Percentiles rank a stretch among this genome's conserved stretches.
Conservation (phyloP, 2,329 filamentous ascomycete genomes). For the Cladophialophora exuberans region DNA sequence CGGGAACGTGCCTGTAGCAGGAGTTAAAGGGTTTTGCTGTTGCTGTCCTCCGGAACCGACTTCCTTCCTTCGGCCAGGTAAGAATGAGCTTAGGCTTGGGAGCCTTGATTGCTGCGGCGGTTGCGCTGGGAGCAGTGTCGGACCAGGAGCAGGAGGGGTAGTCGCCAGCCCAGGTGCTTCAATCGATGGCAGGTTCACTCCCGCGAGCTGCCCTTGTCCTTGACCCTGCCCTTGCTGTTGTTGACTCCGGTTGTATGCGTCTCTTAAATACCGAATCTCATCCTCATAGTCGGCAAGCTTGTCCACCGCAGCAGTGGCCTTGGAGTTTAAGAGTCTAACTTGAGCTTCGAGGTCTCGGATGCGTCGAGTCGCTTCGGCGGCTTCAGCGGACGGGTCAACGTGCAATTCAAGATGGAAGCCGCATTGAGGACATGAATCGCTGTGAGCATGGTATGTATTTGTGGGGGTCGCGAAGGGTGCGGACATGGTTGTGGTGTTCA, state of each 20-base stretch:
- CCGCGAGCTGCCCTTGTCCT: slow-evolving; percentile 29
- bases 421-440: slow-evolving; percentile 43
- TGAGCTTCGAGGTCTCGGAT: slow-evolving; percentile 60
- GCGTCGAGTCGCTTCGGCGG: slow-evolving; percentile 43
- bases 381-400: slow-evolving; percentile 32
- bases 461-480: slow-evolving; percentile 15
- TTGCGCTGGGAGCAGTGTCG: slow-evolving; percentile 8
- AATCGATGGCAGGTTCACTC: slow-evolving; percentile 11
- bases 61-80: slow-evolving; percentile 33
- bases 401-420: slow-evolving; percentile 38
- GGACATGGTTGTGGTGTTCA: slow-evolving; percentile 19
- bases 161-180: slow-evolving; percentile 15
- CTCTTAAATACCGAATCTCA: slow-evolving; percentile 56
- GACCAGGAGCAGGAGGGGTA: neutral
- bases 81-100: slow-evolving; percentile 33
- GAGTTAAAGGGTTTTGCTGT: slow-evolving; percentile 44
- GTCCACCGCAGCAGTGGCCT: slow-evolving; percentile 56
- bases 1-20: slow-evolving; percentile 45
- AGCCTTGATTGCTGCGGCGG: slow-evolving; percentile 21
- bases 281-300: slow-evolving; percentile 67
- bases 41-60: slow-evolving; percentile 6
- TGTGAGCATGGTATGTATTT: slow-evolving; percentile 3
- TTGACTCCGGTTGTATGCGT: slow-evolving; percentile 22
- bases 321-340: slow-evolving; percentile 55
- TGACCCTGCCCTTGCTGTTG: slow-evolving; percentile 25